A percentile compares a stretch with the other conserved stretches of the same genome.
phyloP scores from a whole-genome alignment of 164 flowering plant species.

The Aristolochia californica region DNA sequence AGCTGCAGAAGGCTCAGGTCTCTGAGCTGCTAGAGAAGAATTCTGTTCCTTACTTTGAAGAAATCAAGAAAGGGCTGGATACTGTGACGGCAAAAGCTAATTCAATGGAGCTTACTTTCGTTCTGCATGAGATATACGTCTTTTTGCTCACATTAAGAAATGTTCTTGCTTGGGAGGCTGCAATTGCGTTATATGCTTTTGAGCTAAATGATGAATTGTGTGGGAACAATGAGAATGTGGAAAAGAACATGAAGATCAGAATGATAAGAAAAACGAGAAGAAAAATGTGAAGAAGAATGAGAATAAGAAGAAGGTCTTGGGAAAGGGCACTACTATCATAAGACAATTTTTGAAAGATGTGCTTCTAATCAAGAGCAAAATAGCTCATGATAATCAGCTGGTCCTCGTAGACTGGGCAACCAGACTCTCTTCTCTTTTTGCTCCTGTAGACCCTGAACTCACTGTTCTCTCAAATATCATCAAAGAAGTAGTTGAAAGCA shows the following conservation, averaged over 20 bases:
- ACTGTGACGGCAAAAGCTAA: constrained; percentile 17
- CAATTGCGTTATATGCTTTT: constrained; percentile 39
- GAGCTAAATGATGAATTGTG: constrained; percentile 30
- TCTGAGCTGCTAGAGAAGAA: constrained; percentile 20
- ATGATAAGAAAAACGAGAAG: constrained; percentile 59
- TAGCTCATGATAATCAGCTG: constrained; percentile 9
- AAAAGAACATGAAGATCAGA: constrained; percentile 29
- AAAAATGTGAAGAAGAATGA: constrained; percentile 42
- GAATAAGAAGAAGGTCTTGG: constrained; percentile 57
- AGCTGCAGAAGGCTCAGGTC: constrained; percentile 22
- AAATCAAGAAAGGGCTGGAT: neutral
- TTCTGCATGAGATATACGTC: constrained; percentile 25
- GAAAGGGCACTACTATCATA: constrained; percentile 64
- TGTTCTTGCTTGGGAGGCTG: constrained; percentile 62
- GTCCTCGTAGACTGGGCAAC: constrained; percentile 25
- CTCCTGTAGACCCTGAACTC: constrained; percentile 41
- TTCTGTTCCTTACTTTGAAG: constrained; percentile 5
- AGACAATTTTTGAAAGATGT: constrained; percentile 47
- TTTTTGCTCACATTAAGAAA: constrained; percentile 34
- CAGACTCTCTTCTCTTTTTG: constrained; percentile 36
- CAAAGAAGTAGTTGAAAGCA: constrained; percentile 70
- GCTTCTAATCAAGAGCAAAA: constrained; percentile 18
- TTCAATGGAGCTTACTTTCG: constrained; percentile 18
- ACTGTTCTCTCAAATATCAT: constrained; percentile 37
- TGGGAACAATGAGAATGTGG: constrained; percentile 13